phyloP scores from a whole-genome alignment of 192 early-diverging fungal species.

The Glomus cerebriforme region DNA sequence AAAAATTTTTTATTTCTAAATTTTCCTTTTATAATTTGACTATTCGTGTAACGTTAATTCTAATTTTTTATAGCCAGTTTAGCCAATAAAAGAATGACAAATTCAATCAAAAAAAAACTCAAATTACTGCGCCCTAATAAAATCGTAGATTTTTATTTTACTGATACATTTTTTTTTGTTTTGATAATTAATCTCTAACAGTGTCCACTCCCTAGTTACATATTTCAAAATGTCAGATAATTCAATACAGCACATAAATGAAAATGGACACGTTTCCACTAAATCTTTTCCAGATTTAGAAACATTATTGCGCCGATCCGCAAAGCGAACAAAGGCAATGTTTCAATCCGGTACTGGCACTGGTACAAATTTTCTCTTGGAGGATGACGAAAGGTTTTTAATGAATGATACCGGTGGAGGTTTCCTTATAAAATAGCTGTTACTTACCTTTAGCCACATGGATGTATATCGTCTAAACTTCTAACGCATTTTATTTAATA shows the following conservation, averaged over 20 bases:
- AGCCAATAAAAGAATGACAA: too few species aligned
- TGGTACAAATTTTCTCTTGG: neutral
- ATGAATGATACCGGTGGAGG: neutral
- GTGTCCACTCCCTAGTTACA: too few species aligned
- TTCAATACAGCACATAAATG: neutral
- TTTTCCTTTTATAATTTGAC: neutral
- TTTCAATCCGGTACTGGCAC: neutral
- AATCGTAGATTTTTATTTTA: too few species aligned
- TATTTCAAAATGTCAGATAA: neutral
- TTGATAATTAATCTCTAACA: too few species aligned
- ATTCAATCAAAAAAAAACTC: too few species aligned
- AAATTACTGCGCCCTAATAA: too few species aligned
- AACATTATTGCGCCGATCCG: neutral
- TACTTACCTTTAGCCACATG: neutral
- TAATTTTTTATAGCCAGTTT: neutral
- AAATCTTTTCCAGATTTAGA: neutral
- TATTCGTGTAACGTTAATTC: neutral
- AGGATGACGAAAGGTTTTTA: constrained; percentile 30
- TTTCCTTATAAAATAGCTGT: neutral
- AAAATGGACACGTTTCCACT: neutral
- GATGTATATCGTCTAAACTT: neutral
- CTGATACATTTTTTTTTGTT: too few species aligned
- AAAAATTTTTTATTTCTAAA: neutral
- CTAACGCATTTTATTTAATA: neutral
- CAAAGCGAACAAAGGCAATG: constrained; percentile 25